phyloP scores from a whole-genome alignment of 257 asterid species.

The Penstemon davidsonii region DNA sequence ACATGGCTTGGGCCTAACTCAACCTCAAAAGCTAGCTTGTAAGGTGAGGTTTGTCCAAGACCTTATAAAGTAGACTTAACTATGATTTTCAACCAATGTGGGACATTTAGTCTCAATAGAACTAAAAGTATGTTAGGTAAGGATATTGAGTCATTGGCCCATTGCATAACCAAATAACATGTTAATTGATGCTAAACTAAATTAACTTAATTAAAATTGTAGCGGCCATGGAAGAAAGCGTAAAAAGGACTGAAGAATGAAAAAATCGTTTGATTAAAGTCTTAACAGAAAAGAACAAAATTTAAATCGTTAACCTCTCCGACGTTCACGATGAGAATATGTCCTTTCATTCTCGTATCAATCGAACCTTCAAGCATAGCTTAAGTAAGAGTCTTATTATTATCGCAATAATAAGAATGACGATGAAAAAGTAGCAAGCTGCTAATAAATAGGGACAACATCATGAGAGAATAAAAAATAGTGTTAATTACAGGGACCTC shows the following conservation, averaged over 20 bases:
- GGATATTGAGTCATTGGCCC: too few relatives aligned
- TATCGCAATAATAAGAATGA: neutral
- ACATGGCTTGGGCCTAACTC: too few relatives aligned
- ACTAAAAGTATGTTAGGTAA: too few relatives aligned
- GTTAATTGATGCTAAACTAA: neutral
- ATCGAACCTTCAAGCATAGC: constrained; percentile 46
- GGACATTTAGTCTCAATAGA: too few relatives aligned
- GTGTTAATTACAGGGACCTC: too few relatives aligned
- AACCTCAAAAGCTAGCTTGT: too few relatives aligned
- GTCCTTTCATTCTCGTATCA: constrained; percentile 48
- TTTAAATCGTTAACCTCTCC: constrained; percentile 48
- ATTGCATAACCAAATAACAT: neutral
- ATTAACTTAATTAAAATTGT: neutral
- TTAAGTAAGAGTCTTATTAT: neutral
- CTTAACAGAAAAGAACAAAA: neutral
- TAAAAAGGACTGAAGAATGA: neutral
- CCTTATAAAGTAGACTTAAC: too few relatives aligned
- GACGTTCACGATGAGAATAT: constrained; percentile 37
- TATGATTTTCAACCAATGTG: too few relatives aligned
- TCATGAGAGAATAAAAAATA: too few relatives aligned
- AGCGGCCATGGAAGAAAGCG: neutral
- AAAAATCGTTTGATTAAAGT: neutral
- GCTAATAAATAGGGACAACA: too few relatives aligned
- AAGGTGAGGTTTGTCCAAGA: too few relatives aligned
- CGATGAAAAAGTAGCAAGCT: constrained; percentile 1